A percentile compares a stretch with the other conserved stretches of the same genome.
Conservation (phyloP, 2,329 filamentous ascomycete species). For the Coniochaeta sp. region DNA sequence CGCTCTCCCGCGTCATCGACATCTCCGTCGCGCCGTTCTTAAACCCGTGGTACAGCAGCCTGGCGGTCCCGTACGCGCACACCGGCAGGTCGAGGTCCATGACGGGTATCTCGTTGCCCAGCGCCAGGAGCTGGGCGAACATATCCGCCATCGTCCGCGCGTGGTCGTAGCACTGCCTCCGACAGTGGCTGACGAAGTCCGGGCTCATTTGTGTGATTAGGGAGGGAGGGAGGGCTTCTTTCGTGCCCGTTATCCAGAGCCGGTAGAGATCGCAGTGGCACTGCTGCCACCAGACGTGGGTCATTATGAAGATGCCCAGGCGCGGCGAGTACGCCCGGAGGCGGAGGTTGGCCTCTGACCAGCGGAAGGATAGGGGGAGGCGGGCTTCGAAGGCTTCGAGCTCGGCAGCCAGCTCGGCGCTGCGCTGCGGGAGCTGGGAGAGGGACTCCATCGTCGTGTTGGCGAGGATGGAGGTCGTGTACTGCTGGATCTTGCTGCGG, state of each 20-base stretch:
- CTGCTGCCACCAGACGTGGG: constrained; percentile 53
- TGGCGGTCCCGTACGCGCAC: constrained; percentile 48
- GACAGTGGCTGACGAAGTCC: constrained; percentile 40
- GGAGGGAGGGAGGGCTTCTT: constrained; percentile 38
- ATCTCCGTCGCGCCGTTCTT: constrained; percentile 36
- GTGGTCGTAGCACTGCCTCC: constrained; percentile 45
- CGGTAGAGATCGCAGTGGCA: constrained; percentile 52
- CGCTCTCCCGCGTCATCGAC: constrained; percentile 35
- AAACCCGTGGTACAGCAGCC: constrained; percentile 44
- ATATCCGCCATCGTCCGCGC: constrained; percentile 49
- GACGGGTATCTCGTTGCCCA: constrained; percentile 42
- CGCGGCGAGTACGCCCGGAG: constrained; percentile 50
- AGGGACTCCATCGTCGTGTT: constrained; percentile 36
- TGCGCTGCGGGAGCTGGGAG: constrained; percentile 35
- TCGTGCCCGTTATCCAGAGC: constrained; percentile 39
- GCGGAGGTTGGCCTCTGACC: constrained; percentile 48
- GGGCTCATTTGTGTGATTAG: constrained; percentile 39
- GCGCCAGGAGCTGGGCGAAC: constrained; percentile 42
- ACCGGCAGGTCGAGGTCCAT: constrained; percentile 48
- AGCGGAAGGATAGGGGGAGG: constrained; percentile 48
- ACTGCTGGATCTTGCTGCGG: constrained; percentile 46
- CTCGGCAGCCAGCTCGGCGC: constrained; percentile 38
- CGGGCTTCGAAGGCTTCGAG: constrained; percentile 44
- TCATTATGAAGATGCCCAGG: constrained; percentile 52
- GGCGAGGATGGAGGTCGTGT: constrained; percentile 36